Evolutionary conservation across 2,329 filamentous ascomycete species (phyloP).

Genomic region (Myriosclerotinia curreyana): DNA sequence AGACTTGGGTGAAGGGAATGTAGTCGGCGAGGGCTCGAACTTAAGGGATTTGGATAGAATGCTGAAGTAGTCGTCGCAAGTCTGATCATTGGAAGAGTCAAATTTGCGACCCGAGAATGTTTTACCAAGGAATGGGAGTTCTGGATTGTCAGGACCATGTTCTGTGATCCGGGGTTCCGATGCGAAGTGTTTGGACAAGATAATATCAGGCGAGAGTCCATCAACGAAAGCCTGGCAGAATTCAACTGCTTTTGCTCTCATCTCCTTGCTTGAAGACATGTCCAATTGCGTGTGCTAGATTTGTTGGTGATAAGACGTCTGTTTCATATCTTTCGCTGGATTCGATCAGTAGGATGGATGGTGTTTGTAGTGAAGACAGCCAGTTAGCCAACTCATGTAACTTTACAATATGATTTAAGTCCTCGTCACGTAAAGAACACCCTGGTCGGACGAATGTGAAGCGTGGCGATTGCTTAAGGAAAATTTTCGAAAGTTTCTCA

Average conservation of each 20-base stretch:
- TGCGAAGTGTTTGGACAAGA: conserved; percentile 21
- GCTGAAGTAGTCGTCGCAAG: conserved; percentile 43
- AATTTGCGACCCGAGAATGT: conserved; percentile 36
- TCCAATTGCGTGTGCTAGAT: neutral
- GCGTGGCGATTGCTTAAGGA: too few species aligned
- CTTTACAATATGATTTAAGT: neutral
- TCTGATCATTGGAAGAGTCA: conserved; percentile 23
- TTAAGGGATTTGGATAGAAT: conserved; percentile 38
- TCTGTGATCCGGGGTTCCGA: conserved; percentile 40
- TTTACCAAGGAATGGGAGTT: conserved; percentile 43
- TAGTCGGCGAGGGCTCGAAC: conserved; percentile 11
- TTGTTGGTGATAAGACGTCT: neutral
- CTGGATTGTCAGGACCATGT: conserved; percentile 41
- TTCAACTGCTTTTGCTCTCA: neutral
- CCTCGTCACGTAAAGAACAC: neutral
- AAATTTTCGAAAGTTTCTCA: neutral
- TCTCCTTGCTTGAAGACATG: neutral
- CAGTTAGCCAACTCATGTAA: neutral
- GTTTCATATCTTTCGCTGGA: neutral
- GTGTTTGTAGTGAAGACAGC: neutral
- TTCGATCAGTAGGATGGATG: neutral
- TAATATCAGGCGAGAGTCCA: conserved; percentile 2
- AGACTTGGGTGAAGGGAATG: conserved; percentile 16
- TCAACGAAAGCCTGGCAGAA: conserved; percentile 22
- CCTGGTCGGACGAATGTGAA: neutral